Evolutionary conservation across 2,329 filamentous ascomycete species (phyloP), one percentile per base, ranked within the genome.

Genomic region (Aschersonia sp.): DNA sequence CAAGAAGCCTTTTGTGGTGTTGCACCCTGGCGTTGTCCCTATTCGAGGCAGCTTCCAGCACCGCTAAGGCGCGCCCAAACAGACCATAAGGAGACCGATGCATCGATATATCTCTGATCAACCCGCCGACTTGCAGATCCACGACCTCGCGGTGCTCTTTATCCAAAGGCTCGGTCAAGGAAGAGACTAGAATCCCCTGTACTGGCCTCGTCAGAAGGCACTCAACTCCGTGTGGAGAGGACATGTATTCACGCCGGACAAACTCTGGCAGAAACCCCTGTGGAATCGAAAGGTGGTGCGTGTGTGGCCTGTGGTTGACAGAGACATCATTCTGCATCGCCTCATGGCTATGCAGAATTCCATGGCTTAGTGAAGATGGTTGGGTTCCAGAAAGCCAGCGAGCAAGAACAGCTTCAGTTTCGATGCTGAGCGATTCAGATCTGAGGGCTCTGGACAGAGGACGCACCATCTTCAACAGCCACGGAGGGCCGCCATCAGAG

Each of bases 91-190:
- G 70, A 1, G 73, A 72, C 5, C 59, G 56, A 4, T 75, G 55
- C 1, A 54, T 53, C 1, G 70, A 69, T 5, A 78, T 64, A 5
- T 58, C 60, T 4, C 70, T 65, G 40, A 72, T 56, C 6, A 78
- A 55, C 11, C 59, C 61, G 5, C 75, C 75, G 37, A 63, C 62
- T 49, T 78, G 71, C 48, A 64, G 69, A 46, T 76, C 64, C 35
- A 76, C 54, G 1, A 53, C 47, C 30, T 51, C 58, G 12, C 63
- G 64, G 50, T 73, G 66, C 1, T 54, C 40, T 4, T 44, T 44
- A 1, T 59, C 63, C 9, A 72, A 56, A 0, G 65, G 57, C 2
- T 53, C 4, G 56, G 45, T 2, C 71, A 46, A 55, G 2, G 60
- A 53, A 5, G 65, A 57, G n/a, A 76, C 56, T 1, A 66, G 54